These are phyloP conservation scores for Arctostaphylos glauca DNA, from an alignment of 148 eudicot genomes.

Conservation along the genomic window DNA sequence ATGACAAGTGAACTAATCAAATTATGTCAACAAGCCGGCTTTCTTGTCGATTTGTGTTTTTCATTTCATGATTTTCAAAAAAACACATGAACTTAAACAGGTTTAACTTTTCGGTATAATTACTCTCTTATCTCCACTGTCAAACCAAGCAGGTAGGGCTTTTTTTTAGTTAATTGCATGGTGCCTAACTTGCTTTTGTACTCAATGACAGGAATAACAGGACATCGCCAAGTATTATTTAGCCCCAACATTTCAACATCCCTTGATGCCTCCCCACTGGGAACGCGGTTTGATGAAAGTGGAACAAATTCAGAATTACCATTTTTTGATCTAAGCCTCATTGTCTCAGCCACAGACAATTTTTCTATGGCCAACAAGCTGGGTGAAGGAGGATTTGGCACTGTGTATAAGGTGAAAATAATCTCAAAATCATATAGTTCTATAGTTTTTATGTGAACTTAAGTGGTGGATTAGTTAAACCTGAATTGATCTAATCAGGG, in stretches of 20 bases:
- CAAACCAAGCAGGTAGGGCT: not conserved
- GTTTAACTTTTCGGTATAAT: not conserved
- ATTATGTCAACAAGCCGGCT: too few species aligned
- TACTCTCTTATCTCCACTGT: not conserved
- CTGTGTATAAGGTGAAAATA: constrained; percentile 25
- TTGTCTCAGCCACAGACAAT: constrained; percentile 24
- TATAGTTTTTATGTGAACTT: too few species aligned
- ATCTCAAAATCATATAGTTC: not conserved
- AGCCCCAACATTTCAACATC: not conserved
- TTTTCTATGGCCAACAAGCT: constrained; percentile 21
- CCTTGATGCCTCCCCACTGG: constrained; percentile 6
- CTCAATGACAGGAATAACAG: constrained; percentile 28
- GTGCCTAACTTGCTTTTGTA: not conserved
- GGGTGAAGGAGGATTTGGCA: constrained; percentile 35
- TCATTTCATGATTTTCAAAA: too few species aligned
- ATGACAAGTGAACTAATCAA: too few species aligned
- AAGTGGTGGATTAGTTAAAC: too few species aligned
- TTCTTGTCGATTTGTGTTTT: too few species aligned
- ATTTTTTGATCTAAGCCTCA: constrained; percentile 17
- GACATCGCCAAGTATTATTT: constrained; percentile 18
- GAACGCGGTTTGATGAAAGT: constrained; percentile 26
- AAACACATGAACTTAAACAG: too few species aligned
- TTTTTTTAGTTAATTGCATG: not conserved
- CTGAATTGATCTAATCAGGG: too few species aligned
- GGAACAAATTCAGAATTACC: constrained; percentile 26